These are phyloP conservation scores for Yarrowia hollandica DNA, from an alignment of 805 yeast genomes.

Conservation along the genomic window DNA sequence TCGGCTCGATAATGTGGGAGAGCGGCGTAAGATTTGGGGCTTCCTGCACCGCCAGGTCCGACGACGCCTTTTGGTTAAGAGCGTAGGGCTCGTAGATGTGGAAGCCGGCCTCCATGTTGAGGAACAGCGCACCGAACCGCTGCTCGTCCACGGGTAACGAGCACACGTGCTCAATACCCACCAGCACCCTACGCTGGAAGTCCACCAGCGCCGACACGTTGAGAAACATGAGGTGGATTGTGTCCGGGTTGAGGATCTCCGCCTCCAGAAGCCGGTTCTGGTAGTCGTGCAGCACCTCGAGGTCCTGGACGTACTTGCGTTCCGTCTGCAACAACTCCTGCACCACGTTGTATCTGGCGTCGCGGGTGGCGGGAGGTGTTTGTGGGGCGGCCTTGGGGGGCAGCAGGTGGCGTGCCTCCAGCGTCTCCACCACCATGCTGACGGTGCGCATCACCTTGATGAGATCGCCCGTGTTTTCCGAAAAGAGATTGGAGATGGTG, in stretches of 20 bases:
- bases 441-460: constrained; percentile 67
- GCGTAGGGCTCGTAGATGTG: constrained; percentile 94
- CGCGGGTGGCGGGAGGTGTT: constrained; percentile 43
- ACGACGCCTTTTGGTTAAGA: constrained; percentile 81
- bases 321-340: constrained; percentile 86
- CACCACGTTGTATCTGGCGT: constrained; percentile 72
- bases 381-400: constrained; percentile 39
- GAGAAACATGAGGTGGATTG: constrained; percentile 79
- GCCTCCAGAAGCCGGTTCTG: constrained; percentile 64
- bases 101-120: constrained; percentile 83
- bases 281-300: constrained; percentile 71
- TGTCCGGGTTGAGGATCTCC: constrained; percentile 74
- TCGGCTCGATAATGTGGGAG: constrained; percentile 68
- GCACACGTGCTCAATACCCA: constrained; percentile 87
- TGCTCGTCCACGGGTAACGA: constrained; percentile 71
- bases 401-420: constrained; percentile 35
- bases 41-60: constrained; percentile 70
- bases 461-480: constrained; percentile 76
- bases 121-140: constrained; percentile 83
- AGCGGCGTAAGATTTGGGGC: constrained; percentile 56
- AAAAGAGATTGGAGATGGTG: constrained; percentile 85
- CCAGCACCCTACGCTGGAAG: constrained; percentile 84
- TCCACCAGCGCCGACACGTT: constrained; percentile 80
- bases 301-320: constrained; percentile 86
- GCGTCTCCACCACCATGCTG: constrained; percentile 56